Conservation (phyloP, 2,329 filamentous ascomycete species). For the Fusarium compactum region DNA sequence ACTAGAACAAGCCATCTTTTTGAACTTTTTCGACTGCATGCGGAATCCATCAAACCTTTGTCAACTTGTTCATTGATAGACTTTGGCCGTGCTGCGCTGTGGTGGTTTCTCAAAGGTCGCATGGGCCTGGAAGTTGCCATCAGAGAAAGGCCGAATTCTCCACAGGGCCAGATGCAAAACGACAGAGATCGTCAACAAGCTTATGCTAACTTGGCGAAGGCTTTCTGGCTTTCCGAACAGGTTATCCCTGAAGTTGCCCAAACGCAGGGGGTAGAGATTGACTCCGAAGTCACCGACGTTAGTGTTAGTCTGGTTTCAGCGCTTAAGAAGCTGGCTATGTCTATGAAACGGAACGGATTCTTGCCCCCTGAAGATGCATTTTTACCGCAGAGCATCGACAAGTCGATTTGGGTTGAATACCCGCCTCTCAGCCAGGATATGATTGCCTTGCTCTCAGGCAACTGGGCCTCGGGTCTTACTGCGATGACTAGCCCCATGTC, state of each 20-base stretch:
- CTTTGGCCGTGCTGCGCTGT: constrained; percentile 79
- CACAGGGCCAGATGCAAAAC: constrained; percentile 66
- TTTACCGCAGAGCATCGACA: constrained; percentile 83
- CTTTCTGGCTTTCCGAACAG: constrained; percentile 80
- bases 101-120: constrained; percentile 92
- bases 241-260: constrained; percentile 63
- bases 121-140: constrained; percentile 79
- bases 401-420: constrained; percentile 84
- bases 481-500: constrained; percentile 61
- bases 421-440: constrained; percentile 79
- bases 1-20: constrained; percentile 78
- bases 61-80: constrained; percentile 72
- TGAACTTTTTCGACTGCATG: constrained; percentile 80
- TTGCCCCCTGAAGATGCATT: constrained; percentile 76
- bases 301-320: constrained; percentile 71
- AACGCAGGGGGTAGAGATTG: constrained; percentile 56
- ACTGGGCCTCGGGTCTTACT: constrained; percentile 63
- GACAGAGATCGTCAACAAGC: constrained; percentile 76
- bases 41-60: constrained; percentile 77
- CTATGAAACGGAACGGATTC: constrained; percentile 86
- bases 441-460: constrained; percentile 75
- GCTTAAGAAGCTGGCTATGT: constrained; percentile 79
- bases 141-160: constrained; percentile 67
- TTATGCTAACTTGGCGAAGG: constrained; percentile 86
- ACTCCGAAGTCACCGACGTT: constrained; percentile 64